Base-by-base conservation (phyloP, 1,284 basidiomycete genomes). In the Sporisorium iseilematis-ciliati region DNA sequence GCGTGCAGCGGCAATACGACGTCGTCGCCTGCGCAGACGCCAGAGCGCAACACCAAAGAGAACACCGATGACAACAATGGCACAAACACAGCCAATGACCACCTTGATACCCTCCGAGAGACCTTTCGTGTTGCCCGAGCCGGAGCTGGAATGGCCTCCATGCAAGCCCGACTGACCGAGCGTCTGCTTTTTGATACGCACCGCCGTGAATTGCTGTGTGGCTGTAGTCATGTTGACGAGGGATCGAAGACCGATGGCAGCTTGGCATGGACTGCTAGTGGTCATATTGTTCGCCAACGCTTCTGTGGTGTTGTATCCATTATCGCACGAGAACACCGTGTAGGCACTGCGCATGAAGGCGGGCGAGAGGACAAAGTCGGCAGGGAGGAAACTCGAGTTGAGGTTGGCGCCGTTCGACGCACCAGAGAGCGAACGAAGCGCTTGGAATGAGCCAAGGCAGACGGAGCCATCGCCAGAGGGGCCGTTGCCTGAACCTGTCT, bases 371-470 rank as follows among this genome's bases (percentile, higher is more conserved):
- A 82, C 69, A 40, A 81, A 73, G 58, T 82, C 78, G 53, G 80
- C 80, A 10, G 75, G 74, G 18, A 75, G 57, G 57, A 65, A 62
- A 45, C 62, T 70, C 23, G 69, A 42, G 50, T 74, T 69, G 33
- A 57, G 58, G 25, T 67, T 65, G 51, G 66, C 49, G 43, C 65
- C 61, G 26, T 54, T 66, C 12, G 66, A 75, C 3, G 71, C 14
- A 38, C 67, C 57, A 1, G 72, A 75, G 45, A 70, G 66, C 33
- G 65, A 68, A 12, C 63, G 65, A 23, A 77, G 53, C 11, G 81
- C 70, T 55, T 82, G 81, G 63, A 82, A 82, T n/a, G 77, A 69
- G 46, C 80, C 81, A 16, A 82, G 60, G 54, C 81, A 82, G 56
- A 60, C 56, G 51, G 67, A 57, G 26, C 53, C 48, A 11, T 62